Evolutionary conservation across 306 rosid genomes (phyloP).

Genomic region (Prunus padus): DNA sequence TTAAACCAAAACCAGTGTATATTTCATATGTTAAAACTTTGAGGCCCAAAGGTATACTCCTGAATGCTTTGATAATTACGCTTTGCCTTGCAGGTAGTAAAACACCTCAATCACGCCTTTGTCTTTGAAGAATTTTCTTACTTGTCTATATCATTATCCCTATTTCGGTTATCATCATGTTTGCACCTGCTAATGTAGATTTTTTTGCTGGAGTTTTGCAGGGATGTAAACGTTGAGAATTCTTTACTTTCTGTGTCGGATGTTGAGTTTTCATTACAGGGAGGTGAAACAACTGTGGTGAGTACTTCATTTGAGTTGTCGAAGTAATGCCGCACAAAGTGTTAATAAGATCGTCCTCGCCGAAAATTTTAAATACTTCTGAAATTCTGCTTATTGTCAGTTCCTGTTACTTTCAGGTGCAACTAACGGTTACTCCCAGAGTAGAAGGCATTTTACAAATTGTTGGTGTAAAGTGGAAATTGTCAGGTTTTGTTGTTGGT

Average conservation of each 20-base stretch:
- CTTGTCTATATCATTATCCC: background rate
- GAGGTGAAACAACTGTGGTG: conserved; percentile 73
- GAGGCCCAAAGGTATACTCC: background rate
- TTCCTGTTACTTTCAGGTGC: conserved; percentile 59
- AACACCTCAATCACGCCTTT: background rate
- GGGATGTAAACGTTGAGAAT: conserved; percentile 45
- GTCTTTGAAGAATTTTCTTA: background rate
- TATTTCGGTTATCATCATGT: background rate
- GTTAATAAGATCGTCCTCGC: background rate
- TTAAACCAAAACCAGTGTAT: background rate
- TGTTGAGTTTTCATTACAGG: conserved; percentile 67
- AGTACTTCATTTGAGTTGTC: conserved; percentile 32
- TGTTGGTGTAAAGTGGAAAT: conserved; percentile 85
- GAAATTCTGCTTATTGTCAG: conserved; percentile 13
- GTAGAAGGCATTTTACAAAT: conserved; percentile 75
- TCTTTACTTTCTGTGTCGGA: conserved; percentile 56
- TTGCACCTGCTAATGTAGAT: conserved; percentile 21
- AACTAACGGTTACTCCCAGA: conserved; percentile 77
- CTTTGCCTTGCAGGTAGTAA: background rate
- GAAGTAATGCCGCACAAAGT: background rate
- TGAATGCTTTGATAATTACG: background rate
- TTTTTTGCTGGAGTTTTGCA: conserved; percentile 35
- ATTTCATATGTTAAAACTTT: background rate
- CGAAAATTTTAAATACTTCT: background rate
- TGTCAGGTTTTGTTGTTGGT: conserved; percentile 75